A percentile compares a stretch with the other conserved stretches of the same genome.
phyloP scores from a whole-genome alignment of 345 rosid species.

The Firmiana major region DNA sequence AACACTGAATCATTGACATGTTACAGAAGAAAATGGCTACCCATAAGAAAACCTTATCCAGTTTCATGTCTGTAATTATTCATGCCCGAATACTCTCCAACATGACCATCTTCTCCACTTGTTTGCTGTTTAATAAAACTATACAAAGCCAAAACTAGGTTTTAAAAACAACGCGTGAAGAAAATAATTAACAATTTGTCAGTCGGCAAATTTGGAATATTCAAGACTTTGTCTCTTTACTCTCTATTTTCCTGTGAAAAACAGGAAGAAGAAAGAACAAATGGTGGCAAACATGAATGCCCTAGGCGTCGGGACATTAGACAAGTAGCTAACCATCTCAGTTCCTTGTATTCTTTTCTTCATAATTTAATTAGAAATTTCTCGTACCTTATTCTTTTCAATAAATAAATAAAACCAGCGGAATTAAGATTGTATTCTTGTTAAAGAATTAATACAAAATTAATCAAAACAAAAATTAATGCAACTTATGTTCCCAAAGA shows the following conservation, averaged over 20 bases:
- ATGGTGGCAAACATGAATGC: neutral
- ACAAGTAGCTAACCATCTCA: neutral
- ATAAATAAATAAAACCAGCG: neutral
- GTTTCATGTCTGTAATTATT: neutral
- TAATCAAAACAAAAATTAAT: neutral
- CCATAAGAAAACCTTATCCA: neutral
- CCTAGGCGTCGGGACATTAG: neutral
- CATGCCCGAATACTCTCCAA: neutral
- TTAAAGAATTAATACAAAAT: neutral
- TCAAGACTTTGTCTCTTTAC: neutral
- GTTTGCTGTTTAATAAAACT: neutral
- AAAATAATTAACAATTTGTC: neutral
- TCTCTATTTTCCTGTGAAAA: neutral
- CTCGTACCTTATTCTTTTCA: neutral
- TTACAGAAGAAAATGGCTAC: neutral
- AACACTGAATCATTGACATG: neutral
- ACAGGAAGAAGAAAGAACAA: neutral
- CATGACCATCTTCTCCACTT: neutral
- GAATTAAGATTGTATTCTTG: neutral
- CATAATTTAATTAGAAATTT: no score
- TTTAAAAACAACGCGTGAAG: neutral
- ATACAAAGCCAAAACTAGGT: neutral
- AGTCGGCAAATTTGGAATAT: neutral
- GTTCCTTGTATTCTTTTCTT: neutral
- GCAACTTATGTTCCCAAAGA: slow-evolving; percentile 9